Conservation (phyloP, 208 protist species). For the Phytomonas francai region DNA sequence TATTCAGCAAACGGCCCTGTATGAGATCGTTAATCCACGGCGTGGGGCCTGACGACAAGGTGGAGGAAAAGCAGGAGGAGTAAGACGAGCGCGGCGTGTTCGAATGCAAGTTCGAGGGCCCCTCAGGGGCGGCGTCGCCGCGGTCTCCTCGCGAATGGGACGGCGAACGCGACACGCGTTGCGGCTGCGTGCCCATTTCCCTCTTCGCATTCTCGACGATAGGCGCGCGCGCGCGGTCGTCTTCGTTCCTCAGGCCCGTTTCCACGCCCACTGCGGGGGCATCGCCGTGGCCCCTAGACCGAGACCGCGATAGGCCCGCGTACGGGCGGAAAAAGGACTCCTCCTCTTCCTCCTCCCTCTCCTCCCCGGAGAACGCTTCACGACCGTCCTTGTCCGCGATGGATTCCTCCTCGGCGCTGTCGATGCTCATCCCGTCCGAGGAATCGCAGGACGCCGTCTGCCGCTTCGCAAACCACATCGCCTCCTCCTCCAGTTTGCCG, state of each 20-base stretch:
- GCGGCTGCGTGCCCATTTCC: not conserved
- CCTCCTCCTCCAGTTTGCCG: constrained; percentile 59
- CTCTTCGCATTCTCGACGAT: not conserved
- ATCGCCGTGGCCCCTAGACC: no score
- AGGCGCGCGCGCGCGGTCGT: no score
- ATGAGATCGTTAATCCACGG: constrained; percentile 66
- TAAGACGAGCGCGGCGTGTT: not conserved
- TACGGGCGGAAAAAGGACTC: no score
- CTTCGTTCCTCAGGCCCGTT: no score
- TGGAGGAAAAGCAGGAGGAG: constrained; percentile 9
- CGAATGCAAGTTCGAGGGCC: not conserved
- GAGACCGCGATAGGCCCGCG: no score
- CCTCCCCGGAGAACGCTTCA: not conserved
- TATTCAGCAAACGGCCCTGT: constrained; percentile 65
- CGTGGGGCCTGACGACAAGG: constrained; percentile 10
- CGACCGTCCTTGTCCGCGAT: not conserved
- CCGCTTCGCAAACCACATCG: constrained; percentile 24
- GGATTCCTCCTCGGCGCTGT: not conserved
- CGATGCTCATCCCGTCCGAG: not conserved
- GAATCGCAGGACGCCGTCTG: constrained; percentile 3
- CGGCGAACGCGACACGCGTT: not conserved
- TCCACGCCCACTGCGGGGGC: no score
- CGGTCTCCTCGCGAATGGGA: not conserved
- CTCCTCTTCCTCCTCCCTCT: not conserved
- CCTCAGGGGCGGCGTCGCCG: not conserved